These are phyloP conservation scores for Malassezia furfur DNA, from an alignment of 1,284 basidiomycete genomes.

Conservation along the genomic window DNA sequence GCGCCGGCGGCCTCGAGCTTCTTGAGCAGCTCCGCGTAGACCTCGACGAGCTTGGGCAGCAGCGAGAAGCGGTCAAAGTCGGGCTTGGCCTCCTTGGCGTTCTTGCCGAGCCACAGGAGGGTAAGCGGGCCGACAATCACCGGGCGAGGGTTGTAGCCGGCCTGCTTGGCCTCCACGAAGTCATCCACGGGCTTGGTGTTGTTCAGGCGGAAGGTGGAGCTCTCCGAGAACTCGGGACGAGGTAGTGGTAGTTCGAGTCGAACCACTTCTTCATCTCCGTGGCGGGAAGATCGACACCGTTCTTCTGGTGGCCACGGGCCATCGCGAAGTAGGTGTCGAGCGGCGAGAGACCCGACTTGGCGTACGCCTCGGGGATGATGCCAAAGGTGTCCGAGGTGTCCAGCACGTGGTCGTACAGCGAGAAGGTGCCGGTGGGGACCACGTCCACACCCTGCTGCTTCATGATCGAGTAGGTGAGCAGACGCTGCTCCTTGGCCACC, in stretches of 20 bases:
- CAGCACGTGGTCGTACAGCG: slow-evolving; percentile 96
- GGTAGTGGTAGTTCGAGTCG: slow-evolving; percentile 99
- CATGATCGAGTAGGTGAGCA: slow-evolving; percentile 79
- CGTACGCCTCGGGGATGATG: slow-evolving; percentile 89
- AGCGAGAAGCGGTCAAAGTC: slow-evolving; percentile 83
- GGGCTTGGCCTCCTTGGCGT: slow-evolving; percentile 68
- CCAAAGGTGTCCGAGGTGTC: slow-evolving; percentile 96
- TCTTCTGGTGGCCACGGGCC: slow-evolving; percentile 90
- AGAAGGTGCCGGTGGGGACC: slow-evolving; percentile 93
- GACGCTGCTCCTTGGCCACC: slow-evolving; percentile 77
- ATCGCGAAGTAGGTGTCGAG: slow-evolving; percentile 86
- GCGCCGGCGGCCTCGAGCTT: slow-evolving; percentile 89
- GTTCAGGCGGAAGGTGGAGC: slow-evolving; percentile 86
- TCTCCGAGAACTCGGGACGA: slow-evolving; percentile 89
- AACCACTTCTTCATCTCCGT: slow-evolving; percentile 99
- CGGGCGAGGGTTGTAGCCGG: slow-evolving; percentile 83
- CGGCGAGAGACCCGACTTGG: slow-evolving; percentile 71
- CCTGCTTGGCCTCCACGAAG: slow-evolving; percentile 86
- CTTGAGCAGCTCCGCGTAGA: slow-evolving; percentile 82
- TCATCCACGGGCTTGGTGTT: slow-evolving; percentile 86
- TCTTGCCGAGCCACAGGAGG: slow-evolving; percentile 88
- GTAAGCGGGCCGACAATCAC: slow-evolving; percentile 93
- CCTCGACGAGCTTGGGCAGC: slow-evolving; percentile 76
- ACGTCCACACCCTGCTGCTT: slow-evolving; percentile 81
- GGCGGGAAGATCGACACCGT: slow-evolving; percentile 88